phyloP scores from a whole-genome alignment of 176 grass and related monocot genomes.

The Oropetium thomaeum region DNA sequence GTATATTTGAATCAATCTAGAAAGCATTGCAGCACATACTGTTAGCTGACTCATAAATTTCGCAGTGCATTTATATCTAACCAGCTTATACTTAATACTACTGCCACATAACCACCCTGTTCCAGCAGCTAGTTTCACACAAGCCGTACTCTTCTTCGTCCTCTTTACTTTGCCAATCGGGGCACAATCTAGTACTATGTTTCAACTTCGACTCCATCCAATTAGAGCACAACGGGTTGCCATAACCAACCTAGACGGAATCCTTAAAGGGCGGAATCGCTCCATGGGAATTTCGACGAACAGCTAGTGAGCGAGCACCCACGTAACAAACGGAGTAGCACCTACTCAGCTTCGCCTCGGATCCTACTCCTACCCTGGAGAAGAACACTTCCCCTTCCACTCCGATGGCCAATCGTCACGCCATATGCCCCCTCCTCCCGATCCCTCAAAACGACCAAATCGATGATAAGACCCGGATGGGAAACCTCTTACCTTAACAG shows the following conservation, averaged over 20 bases:
- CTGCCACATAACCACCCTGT: not conserved
- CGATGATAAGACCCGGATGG: not conserved
- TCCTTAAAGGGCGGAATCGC: not conserved
- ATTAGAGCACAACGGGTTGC: not conserved
- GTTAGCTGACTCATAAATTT: not conserved
- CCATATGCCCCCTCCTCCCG: not conserved
- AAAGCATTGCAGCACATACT: not conserved
- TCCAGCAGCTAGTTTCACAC: not conserved
- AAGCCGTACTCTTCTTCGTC: not conserved
- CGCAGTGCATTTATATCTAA: too few species aligned
- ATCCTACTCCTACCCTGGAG: not conserved
- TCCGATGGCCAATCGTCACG: not conserved
- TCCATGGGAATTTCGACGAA: slow-evolving; percentile 21
- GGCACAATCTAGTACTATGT: not conserved
- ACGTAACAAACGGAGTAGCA: not conserved
- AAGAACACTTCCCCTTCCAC: not conserved
- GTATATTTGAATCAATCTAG: not conserved
- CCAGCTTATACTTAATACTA: not conserved
- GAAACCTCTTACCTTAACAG: not conserved
- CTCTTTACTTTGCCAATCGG: not conserved
- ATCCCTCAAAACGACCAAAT: not conserved
- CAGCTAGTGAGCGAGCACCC: slow-evolving; percentile 5
- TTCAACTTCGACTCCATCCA: not conserved
- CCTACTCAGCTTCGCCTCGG: not conserved
- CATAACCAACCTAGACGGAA: not conserved